Conservation (phyloP, 768 basidiomycete genomes). For the Mycena polygramma region DNA sequence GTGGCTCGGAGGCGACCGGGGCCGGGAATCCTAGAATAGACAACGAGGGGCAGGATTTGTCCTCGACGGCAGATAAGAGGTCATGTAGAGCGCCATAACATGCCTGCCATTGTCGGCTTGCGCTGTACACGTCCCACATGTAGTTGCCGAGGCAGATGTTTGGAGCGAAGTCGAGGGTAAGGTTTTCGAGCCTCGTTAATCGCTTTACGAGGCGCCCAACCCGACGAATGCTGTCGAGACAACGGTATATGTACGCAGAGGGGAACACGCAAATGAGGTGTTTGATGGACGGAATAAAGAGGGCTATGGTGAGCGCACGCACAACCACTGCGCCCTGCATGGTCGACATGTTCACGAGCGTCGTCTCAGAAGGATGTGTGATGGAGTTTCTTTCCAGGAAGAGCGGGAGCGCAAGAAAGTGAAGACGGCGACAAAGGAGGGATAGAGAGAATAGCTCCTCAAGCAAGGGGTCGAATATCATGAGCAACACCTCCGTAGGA, state of each 20-base stretch:
- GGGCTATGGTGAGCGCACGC: conserved; percentile 10
- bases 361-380: neutral
- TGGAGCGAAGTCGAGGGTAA: conserved; percentile 5
- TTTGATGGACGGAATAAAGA: conserved; percentile 22
- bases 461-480: conserved; percentile 8
- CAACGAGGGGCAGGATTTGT: conserved; percentile 14
- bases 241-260: neutral
- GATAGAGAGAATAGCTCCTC: conserved; percentile 8
- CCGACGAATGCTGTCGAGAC: neutral
- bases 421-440: conserved; percentile 22
- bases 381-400: conserved; percentile 11
- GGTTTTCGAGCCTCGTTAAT: neutral
- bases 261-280: conserved; percentile 16
- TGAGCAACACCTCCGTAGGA: conserved; percentile 20
- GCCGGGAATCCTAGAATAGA: conserved; percentile 2
- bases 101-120: neutral
- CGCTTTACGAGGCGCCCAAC: conserved; percentile 12
- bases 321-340: neutral
- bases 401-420: conserved; percentile 23
- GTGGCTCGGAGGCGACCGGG: neutral
- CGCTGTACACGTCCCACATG: neutral
- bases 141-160: neutral
- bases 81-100: conserved; percentile 10
- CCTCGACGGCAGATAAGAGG: neutral
- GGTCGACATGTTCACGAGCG: neutral